A percentile compares a stretch with the other conserved stretches of the same genome.
Conservation (phyloP, 2,329 filamentous ascomycete genomes). For the Emergomyces africanus region DNA sequence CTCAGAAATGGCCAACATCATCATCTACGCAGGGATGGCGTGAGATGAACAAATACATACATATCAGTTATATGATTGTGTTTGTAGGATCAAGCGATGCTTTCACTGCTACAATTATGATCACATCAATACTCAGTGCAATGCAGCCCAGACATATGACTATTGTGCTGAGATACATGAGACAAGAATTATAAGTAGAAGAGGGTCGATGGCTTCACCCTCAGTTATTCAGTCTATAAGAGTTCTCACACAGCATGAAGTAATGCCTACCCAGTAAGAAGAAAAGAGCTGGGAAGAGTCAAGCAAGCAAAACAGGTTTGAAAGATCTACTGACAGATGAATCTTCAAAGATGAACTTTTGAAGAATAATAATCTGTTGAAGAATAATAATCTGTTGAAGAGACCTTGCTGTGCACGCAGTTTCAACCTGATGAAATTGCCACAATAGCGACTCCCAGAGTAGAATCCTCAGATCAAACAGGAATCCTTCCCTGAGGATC, state of each 20-base stretch:
- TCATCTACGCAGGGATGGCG: not conserved
- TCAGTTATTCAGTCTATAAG: not conserved
- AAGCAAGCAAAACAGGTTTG: not conserved
- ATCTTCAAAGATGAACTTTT: not conserved
- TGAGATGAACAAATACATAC: not conserved
- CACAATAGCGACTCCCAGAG: not conserved
- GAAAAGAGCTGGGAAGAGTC: not conserved
- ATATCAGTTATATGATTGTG: not conserved
- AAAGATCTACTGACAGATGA: not conserved
- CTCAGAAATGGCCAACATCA: not conserved
- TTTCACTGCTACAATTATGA: not conserved
- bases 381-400: not conserved
- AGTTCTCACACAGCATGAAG: not conserved
- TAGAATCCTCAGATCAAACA: not conserved
- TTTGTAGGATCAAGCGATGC: not conserved
- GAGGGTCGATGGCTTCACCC: not conserved
- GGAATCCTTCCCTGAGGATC: not conserved
- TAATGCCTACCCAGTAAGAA: not conserved
- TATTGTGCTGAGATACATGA: constrained; percentile 1
- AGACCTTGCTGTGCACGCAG: not conserved
- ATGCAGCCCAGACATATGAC: not conserved
- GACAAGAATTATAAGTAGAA: not conserved
- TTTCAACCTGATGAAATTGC: not conserved
- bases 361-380: no score
- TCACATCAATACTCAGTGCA: not conserved